Percentiles rank a stretch among this genome's conserved stretches.
Evolutionary conservation across 2,329 filamentous ascomycete genomes (phyloP).

Genomic region (Endocalyx cinctus): DNA sequence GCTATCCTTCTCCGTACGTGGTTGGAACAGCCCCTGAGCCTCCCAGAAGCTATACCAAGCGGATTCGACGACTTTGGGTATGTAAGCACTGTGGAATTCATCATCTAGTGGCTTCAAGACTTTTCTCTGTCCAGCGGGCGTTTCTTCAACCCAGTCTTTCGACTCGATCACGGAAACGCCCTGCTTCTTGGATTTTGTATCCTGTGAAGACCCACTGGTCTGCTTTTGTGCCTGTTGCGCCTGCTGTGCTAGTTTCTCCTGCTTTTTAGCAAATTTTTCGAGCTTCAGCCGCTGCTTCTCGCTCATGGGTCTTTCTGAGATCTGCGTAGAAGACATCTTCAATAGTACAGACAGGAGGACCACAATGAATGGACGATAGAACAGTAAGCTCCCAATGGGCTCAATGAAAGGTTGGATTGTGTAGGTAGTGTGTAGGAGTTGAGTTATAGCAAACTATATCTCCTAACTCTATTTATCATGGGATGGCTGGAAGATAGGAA

Average conservation of each 20-base stretch:
- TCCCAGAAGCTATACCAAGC: slow-evolving; percentile 98
- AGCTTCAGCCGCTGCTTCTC: slow-evolving; percentile 83
- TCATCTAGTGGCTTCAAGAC: slow-evolving; percentile 70
- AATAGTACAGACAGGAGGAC: too few species aligned
- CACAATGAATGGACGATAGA: too few species aligned
- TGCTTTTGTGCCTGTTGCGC: slow-evolving; percentile 23
- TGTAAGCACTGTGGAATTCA: slow-evolving; percentile 82
- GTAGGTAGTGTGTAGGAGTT: too few species aligned
- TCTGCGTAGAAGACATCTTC: too few species aligned
- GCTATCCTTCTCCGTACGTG: slow-evolving; percentile 71
- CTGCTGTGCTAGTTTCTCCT: slow-evolving; percentile 36
- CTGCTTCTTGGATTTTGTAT: slow-evolving; percentile 56
- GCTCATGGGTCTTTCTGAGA: too few species aligned
- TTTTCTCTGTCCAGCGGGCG: slow-evolving; percentile 75
- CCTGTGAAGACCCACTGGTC: slow-evolving; percentile 76
- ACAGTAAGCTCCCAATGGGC: too few species aligned
- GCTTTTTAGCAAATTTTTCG: slow-evolving; percentile 75
- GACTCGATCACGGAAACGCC: slow-evolving; percentile 58
- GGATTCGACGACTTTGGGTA: slow-evolving; percentile 83
- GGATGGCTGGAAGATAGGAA: too few species aligned
- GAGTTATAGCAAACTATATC: too few species aligned
- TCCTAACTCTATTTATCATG: too few species aligned
- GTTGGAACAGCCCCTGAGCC: slow-evolving; percentile 88
- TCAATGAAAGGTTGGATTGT: too few species aligned
- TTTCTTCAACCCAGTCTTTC: slow-evolving; percentile 74